Base-by-base conservation (phyloP, 1,284 basidiomycete species). In the Mycena citricolor region DNA sequence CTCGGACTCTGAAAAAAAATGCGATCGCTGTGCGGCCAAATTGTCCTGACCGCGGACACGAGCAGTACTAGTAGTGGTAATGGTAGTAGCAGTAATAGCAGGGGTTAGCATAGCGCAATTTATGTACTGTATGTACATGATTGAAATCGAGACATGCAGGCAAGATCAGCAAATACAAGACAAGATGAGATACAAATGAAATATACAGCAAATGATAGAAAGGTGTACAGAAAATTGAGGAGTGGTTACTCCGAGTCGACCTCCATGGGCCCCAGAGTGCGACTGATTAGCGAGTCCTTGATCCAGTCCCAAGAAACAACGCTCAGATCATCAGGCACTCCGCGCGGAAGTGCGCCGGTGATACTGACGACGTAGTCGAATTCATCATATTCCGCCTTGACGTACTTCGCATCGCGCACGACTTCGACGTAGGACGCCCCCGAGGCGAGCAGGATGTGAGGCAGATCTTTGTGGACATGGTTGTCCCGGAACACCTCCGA, bases 331-430 rank as follows among this genome's bases (percentile, higher is more conserved):
- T 62, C 52, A 30, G 64, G 55, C 12, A 59, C 57, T 4, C 61
- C 51, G 8, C 62, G 51, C 20, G 61, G 63, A 4, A 66, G 57
- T 4, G 58, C 41, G 13, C 62, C 58, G 32, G 84, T 77, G 49
- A 79, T 79, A 50, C 86, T 70, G 33, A 93, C 67, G 31, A 92
- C 64, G 52, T 81, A 83, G 61, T 90, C 79, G 61, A 67, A 75
- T 5, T 60, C 44, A 1, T 51, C 32, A 8, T 63, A 42, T 4
- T 52, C 44, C 11, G 47, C 41, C 2, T 60, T 61, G 0, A 67
- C 73, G 64, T 54, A 65, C 44, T 41, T 72, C 58, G 35, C 60
- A 42, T 57, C 60, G 11, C 54, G 61, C 19, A 70, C 67, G 8
- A 65, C 77, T 57, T 86, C 81, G 24, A 92, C 87, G 17, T 67